These are phyloP conservation scores for Ceratocystis smalleyi DNA, from an alignment of 2,329 filamentous ascomycete genomes.

Conservation along the genomic window DNA sequence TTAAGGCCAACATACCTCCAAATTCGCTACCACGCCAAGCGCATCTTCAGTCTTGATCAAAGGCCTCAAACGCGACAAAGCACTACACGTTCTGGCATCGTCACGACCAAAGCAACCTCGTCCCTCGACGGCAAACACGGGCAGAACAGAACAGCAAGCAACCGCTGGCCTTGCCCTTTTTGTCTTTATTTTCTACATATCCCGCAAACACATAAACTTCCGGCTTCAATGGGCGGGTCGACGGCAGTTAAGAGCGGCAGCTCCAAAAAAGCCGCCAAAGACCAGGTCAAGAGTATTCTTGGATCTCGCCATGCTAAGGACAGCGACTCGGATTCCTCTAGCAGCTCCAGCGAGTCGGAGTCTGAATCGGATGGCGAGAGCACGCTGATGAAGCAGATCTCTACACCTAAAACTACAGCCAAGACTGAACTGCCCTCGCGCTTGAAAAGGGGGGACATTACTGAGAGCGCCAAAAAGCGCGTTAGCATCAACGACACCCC, in stretches of 20 bases:
- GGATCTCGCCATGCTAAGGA: conserved; percentile 17
- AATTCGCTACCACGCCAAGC: background rate
- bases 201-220: background rate
- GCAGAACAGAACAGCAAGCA: background rate
- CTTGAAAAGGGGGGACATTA: conserved; percentile 6
- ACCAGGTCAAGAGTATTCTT: conserved; percentile 18
- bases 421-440: conserved; percentile 16
- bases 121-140: background rate
- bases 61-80: background rate
- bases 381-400: conserved; percentile 16
- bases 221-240: conserved; percentile 13
- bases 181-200: background rate
- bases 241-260: conserved; percentile 5
- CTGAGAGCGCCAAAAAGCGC: conserved; percentile 10
- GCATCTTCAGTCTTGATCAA: background rate
- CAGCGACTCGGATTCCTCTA: conserved; percentile 19
- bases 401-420: conserved; percentile 18
- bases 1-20: background rate
- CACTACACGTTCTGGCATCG: background rate
- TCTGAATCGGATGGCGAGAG: conserved; percentile 20
- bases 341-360: conserved; percentile 23
- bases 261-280: conserved; percentile 17
- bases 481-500: conserved; percentile 7
- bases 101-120: background rate
- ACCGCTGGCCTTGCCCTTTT: background rate